Evolutionary conservation across 176 grass and related monocot genomes (phyloP), one percentile per base, ranked within the genome.

Genomic region (Musa beccarii): DNA sequence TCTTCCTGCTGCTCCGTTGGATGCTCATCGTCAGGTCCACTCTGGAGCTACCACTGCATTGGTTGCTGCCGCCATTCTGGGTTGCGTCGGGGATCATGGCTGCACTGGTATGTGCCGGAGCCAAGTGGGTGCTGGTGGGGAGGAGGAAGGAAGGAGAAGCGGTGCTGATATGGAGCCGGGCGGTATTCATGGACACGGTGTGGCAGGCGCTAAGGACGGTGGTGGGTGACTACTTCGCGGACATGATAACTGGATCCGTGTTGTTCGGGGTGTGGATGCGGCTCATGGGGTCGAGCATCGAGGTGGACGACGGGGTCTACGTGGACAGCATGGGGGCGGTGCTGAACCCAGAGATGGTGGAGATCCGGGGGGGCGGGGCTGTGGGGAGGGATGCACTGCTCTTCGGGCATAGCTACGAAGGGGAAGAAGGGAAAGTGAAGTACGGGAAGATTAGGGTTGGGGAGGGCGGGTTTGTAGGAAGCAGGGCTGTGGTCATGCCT

Each of bases 331-430:
- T 84, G 86, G 86, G 85, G n/a, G 81, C 76, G 12, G 78, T 86
- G 79, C 80, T 88, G 51, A 92, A 92, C 81, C 89, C 89, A 11
- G 86, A 92, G 79, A 86, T 92, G 86, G 81, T 92, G 83, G 83
- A 71, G 62, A 69, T 92, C 72, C 79, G 84, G 72, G 54, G 76
- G 53, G 89, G 89, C 20, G 79, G 86, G 1, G 78, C 81, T 73
- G 81, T 89, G 8, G 86, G 89, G n/a, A 76, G 76, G 61, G 86
- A 82, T 59, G 86, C 86, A n/a, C 63, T 86, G 83, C 72, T 92
- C 54, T 92, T 92, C 21, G 89, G 89, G 2, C 89, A 92, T 24
- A 79, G 86, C 9, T 92, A 86, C 66, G 89, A 92, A 59, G 89
- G 89, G 23, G 89, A 92, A 59, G 81, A 64, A 13, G 89, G 89